Evolutionary conservation across 2,329 filamentous ascomycete genomes (phyloP), one percentile per base, ranked within the genome.

Genomic region (Verticillium nubilum): DNA sequence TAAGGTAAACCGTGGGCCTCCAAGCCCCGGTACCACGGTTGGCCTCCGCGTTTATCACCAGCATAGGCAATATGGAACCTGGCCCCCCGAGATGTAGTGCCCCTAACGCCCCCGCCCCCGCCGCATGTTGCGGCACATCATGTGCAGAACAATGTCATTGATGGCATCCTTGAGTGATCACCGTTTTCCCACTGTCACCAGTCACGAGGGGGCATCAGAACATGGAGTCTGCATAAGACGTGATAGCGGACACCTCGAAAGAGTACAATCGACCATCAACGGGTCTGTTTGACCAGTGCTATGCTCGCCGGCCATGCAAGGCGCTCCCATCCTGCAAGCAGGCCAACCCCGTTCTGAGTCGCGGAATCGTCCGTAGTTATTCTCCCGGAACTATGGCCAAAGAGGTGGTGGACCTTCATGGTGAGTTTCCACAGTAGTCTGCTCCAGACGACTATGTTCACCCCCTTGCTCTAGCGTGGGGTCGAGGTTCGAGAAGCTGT

Each of bases 21-120:
- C 17, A 19, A 19, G 7, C 42, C 17, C 19, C 19, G 42, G 42
- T 50, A 50, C 42, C 42, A 50, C 12, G n/a, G 42, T 50, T 19
- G 42, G 25, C 42, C 42, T 50, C 42, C 42, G 42, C n/a, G 19
- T 9, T 19, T 13, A 27, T 53, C 25, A 28, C 56, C 37, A 52
- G 56, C 26, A 52, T 52, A 3, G 56, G 56, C 37, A 57, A 57
- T 57, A 52, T 57, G 56, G 56, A 57, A 31, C 35, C 42, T 57
- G 26, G 29, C 42, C 56, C 42, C 56, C 56, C 56, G 56, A 57
- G 56, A 57, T 57, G 7, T n/a, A n/a, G n/a, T 28, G 35, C 10
- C 42, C 54, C 10, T 57, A 29, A 27, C 5, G 23, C 42, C 56
- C 19, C 56, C 42, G 17, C 37, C 23, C 27, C 35, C 25, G 10